Conservation (phyloP, 257 asterid genomes). For the Ilex asprella region DNA sequence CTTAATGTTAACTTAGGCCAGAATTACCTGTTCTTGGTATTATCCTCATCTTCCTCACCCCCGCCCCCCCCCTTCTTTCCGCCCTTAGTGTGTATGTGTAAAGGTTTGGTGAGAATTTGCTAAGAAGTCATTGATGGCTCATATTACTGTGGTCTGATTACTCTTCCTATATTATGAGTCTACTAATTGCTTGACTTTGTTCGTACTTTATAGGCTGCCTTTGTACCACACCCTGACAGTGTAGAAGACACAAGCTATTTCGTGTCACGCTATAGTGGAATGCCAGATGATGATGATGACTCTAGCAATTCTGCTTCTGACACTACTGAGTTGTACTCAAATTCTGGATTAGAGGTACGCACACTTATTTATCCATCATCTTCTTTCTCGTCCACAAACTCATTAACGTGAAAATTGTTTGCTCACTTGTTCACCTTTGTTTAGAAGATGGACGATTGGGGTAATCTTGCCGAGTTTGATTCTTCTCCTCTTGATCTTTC, state of each 20-base stretch:
- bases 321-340: slow-evolving; percentile 41
- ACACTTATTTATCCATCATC: slow-evolving; percentile 9
- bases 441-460: slow-evolving; percentile 80
- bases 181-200: slow-evolving; percentile 18
- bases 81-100: background rate
- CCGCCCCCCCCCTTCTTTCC: too few species aligned
- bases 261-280: slow-evolving; percentile 61
- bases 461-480: slow-evolving; percentile 69
- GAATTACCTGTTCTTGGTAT: too few species aligned
- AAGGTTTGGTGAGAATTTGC: background rate
- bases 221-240: slow-evolving; percentile 85
- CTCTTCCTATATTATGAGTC: slow-evolving; percentile 12
- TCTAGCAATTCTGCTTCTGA: slow-evolving; percentile 54
- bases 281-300: slow-evolving; percentile 39
- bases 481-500: slow-evolving; percentile 78
- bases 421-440: slow-evolving; percentile 17
- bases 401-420: background rate
- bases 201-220: slow-evolving; percentile 73
- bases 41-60: too few species aligned
- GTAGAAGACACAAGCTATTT: slow-evolving; percentile 88
- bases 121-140: background rate
- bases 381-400: background rate
- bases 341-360: slow-evolving; percentile 53
- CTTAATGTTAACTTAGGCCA: too few species aligned
- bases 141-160: background rate